Evolutionary conservation across 768 basidiomycete species (phyloP), one percentile per base, ranked within the genome.

Genomic region (Naganishia onofrii): DNA sequence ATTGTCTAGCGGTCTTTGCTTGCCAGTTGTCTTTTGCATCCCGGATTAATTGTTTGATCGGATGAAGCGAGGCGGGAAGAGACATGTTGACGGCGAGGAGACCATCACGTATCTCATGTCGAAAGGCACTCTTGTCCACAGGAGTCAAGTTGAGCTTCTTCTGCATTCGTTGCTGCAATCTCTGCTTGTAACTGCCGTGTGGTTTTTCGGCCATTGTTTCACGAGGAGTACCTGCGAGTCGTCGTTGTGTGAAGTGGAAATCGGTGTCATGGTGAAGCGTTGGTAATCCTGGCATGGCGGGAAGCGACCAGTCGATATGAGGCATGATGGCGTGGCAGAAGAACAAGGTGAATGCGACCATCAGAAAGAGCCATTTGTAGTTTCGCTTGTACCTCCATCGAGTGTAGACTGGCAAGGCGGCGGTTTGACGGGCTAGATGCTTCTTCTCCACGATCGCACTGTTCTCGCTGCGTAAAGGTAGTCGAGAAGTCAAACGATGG

Each of bases 1-100:
- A 73, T 74, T 79, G 78, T 64, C 67, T 56, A 1, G 48, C 63
- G 21, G 72, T 65, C 74, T 79, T 79, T 5, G 64, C 68, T 31
- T 75, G 74, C 80, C 80, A 81, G 3, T 74, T 51, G 5, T 69
- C 60, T 52, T 76, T 70, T 0, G 76, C 75, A 63, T 76, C 75
- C 5, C 69, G 15, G 60, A 80, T 76, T 46, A 81, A 76, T 71
- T 80, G 78, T 57, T 76, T 73, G 56, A 81, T 77, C 12, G 80
- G 80, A 60, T 81, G 80, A 26, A 64, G 42, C 29, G 66, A 38
- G 0, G 76, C 68, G 19, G 72, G 72, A 15, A 74, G 71, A 21
- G 71, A 64, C 29, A 71, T 66, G 54, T 79, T 72, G 51, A 81
- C 79, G 58, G 76, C 53, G 21, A 81, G 72, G 7, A 78, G 64